Base-by-base conservation (phyloP, 169 alveolate genomes). In the Plasmodium falciparum region DNA sequence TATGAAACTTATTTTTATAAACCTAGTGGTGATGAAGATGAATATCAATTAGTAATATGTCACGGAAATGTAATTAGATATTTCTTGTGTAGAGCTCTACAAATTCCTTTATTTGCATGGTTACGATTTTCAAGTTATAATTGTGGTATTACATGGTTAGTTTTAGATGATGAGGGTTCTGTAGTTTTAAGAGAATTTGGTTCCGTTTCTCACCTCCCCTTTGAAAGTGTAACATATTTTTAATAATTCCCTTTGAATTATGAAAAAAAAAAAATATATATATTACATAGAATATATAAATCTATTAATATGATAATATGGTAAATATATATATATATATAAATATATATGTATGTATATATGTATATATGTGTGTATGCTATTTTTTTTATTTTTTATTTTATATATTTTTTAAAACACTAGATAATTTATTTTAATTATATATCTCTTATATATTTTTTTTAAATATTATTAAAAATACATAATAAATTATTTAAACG, bases 21-120 rank as follows among this genome's bases (percentile, higher is more conserved):
- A 29, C 91, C 88, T 13, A 54, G 69, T 15, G 93, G 92, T 11
- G 93, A 73, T 9, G 86, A 76, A 22, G 93, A 91, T 50, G 88
- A 70, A 20, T 92, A 90, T 45, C 94, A 93, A 50, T 76, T 93
- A 13, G 86, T 93, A 47, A 93, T 88, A 17, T 93, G 93, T 33
- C 93, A 88, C 58, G 95, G 95, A 8, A 93, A 93, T 89, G 92
- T 93, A 15, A 93, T 88, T 47, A 78, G 93, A 29, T 93, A 88
- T 15, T 85, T 93, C 83, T 69, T 93, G 50, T 93, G 95, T 52
- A 88, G 93, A 45, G 95, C 94, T 26, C 83, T 93, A 24, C 95
- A 93, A 63, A 63, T 86, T 56, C 93, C 95, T 26, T 59, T 91
- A 74, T 74, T 88, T 73, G 93, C 94, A 5, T 93, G 95, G 95